phyloP scores from a whole-genome alignment of 202 grass and related monocot species.

The Sporobolus alterniflorus region DNA sequence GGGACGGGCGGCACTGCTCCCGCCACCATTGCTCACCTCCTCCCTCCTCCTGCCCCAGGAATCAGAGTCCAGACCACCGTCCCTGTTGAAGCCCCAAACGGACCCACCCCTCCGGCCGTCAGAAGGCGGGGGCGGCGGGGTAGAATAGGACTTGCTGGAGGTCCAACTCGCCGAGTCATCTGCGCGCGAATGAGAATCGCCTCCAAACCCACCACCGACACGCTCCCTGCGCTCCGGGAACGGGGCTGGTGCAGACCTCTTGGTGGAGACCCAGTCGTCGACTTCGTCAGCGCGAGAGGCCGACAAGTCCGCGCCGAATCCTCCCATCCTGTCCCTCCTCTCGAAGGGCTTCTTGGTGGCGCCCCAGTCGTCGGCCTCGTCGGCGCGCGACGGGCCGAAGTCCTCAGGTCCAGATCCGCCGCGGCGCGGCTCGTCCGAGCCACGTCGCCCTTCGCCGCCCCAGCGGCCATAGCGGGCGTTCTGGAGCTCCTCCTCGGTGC shows the following conservation, averaged over 20 bases:
- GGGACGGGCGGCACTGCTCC: slow-evolving; percentile 30
- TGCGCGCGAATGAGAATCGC: slow-evolving; percentile 49
- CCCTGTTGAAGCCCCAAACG: slow-evolving; percentile 69
- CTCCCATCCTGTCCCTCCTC: slow-evolving; percentile 48
- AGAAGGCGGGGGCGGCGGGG: slow-evolving; percentile 10
- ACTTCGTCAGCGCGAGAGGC: slow-evolving; percentile 63
- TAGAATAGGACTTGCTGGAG: slow-evolving; percentile 58
- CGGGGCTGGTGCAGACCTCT: slow-evolving; percentile 44
- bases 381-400: slow-evolving; percentile 52
- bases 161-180: slow-evolving; percentile 64
- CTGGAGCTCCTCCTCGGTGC: slow-evolving; percentile 62
- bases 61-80: slow-evolving; percentile 42
- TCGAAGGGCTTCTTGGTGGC: slow-evolving; percentile 59
- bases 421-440: slow-evolving; percentile 45
- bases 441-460: slow-evolving; percentile 14
- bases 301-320: slow-evolving; percentile 44
- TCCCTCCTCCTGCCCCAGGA: slow-evolving; percentile 73
- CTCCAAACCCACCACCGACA: slow-evolving; percentile 25
- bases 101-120: slow-evolving; percentile 49
- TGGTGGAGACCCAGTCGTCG: slow-evolving; percentile 71
- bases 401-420: slow-evolving; percentile 54
- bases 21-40: slow-evolving; percentile 43
- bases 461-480: slow-evolving; percentile 46
- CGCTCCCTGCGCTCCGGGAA: slow-evolving; percentile 58
- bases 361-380: slow-evolving; percentile 79